These are phyloP conservation scores for Aspergillus sp. DNA, from an alignment of 2,329 filamentous ascomycete genomes.

Conservation along the genomic window DNA sequence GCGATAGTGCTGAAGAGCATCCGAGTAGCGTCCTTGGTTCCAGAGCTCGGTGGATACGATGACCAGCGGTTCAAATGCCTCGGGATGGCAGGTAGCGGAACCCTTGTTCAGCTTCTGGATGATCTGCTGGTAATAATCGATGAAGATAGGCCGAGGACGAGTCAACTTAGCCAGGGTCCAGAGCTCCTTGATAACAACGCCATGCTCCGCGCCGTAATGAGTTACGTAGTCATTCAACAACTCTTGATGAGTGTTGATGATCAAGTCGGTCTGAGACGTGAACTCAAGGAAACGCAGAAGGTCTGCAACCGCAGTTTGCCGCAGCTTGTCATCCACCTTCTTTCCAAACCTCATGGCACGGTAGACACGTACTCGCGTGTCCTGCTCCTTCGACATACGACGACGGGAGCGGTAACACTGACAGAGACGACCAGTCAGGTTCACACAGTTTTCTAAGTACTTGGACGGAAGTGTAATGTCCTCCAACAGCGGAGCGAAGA, in stretches of 20 bases:
- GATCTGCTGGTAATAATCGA: slow-evolving; percentile 41
- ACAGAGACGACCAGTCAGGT: slow-evolving; percentile 48
- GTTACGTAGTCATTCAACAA: slow-evolving; percentile 37
- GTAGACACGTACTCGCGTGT: slow-evolving; percentile 37
- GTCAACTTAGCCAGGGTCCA: slow-evolving; percentile 38
- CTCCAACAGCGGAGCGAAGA: slow-evolving; percentile 46
- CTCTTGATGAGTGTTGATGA: slow-evolving; percentile 41
- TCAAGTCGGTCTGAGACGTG: slow-evolving; percentile 31
- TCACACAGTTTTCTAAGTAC: slow-evolving; percentile 46
- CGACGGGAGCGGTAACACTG: slow-evolving; percentile 45
- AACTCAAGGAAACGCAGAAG: slow-evolving; percentile 31
- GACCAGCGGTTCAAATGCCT: slow-evolving; percentile 39
- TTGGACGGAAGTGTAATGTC: slow-evolving; percentile 45
- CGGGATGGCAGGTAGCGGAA: slow-evolving; percentile 30
- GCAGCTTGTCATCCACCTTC: slow-evolving; percentile 30
- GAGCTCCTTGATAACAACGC: slow-evolving; percentile 36
- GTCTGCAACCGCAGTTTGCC: slow-evolving; percentile 25
- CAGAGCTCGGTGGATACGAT: slow-evolving; percentile 40
- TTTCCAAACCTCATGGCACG: slow-evolving; percentile 29
- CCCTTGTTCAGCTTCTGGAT: slow-evolving; percentile 40
- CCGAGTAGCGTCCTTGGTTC: slow-evolving; percentile 37
- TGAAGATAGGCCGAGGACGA: slow-evolving; percentile 33
- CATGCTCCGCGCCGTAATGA: slow-evolving; percentile 34
- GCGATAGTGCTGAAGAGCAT: slow-evolving; percentile 35
- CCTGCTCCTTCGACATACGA: slow-evolving; percentile 36